A percentile compares a stretch with the other conserved stretches of the same genome.
These are phyloP conservation scores for Nicotiana rustica DNA, from an alignment of 305 asterid genomes.

Conservation along the genomic window DNA sequence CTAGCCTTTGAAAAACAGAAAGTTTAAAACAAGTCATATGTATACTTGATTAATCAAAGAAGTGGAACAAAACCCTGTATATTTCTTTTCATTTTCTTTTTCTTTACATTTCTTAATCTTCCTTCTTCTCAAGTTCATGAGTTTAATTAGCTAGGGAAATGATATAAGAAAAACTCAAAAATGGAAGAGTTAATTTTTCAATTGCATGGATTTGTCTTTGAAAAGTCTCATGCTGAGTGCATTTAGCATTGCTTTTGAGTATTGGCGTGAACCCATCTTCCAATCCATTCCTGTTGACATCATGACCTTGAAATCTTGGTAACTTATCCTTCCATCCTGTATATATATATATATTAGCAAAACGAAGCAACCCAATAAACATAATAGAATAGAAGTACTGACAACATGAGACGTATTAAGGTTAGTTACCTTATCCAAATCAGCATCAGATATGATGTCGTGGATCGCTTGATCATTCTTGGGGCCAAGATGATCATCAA, in stretches of 20 bases:
- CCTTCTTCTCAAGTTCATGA: not conserved
- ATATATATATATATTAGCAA: not conserved
- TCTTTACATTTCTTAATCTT: not conserved
- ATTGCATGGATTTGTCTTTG: conserved; percentile 51
- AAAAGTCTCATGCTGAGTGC: conserved; percentile 77
- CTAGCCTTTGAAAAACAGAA: not conserved
- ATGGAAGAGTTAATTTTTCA: conserved; percentile 37
- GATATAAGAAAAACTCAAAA: not conserved
- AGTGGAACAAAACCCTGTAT: conserved; percentile 26
- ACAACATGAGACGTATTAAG: no score
- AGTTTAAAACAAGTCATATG: not conserved
- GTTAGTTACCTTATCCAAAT: conserved; percentile 73
- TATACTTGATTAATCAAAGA: not conserved
- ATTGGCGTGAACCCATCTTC: conserved; percentile 92
- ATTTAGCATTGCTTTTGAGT: conserved; percentile 75
- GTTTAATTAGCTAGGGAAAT: not conserved
- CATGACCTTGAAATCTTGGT: conserved; percentile 80
- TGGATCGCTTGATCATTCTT: conserved; percentile 65
- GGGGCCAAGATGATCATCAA: conserved; percentile 61
- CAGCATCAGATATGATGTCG: conserved; percentile 83
- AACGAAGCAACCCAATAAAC: not conserved
- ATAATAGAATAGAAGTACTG: not conserved
- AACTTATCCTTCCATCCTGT: conserved; percentile 86
- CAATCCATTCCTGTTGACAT: conserved; percentile 89
- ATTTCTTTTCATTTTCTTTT: not conserved